Evolutionary conservation across 768 basidiomycete species (phyloP).

Genomic region (Boletellus sp.): DNA sequence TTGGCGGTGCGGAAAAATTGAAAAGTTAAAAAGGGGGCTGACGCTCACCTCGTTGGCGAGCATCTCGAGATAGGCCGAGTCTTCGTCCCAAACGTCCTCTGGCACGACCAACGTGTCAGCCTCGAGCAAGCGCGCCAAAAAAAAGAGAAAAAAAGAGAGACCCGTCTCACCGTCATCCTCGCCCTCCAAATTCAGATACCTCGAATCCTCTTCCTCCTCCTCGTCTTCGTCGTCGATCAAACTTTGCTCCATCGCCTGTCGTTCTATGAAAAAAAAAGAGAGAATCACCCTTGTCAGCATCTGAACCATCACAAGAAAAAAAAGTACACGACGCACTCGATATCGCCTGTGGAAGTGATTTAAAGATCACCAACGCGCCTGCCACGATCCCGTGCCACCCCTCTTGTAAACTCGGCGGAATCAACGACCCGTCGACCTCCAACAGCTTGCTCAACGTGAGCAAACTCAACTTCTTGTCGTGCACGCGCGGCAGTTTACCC

Average conservation of each 20-base stretch:
- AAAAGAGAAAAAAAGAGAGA: not conserved
- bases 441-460: slow-evolving; percentile 73
- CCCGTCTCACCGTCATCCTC: slow-evolving; percentile 52
- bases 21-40: not conserved
- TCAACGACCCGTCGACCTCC: slow-evolving; percentile 55
- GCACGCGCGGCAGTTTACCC: slow-evolving; percentile 70
- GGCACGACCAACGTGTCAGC: slow-evolving; percentile 3
- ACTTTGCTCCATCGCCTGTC: slow-evolving; percentile 57
- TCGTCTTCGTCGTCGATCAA: slow-evolving; percentile 41
- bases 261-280: no score
- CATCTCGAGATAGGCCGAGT: slow-evolving; percentile 84
- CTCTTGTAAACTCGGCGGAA: slow-evolving; percentile 59
- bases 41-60: slow-evolving; percentile 72
- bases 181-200: slow-evolving; percentile 58
- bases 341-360: slow-evolving; percentile 72
- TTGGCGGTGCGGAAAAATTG: not conserved
- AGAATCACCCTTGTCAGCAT: not conserved
- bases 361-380: slow-evolving; percentile 70
- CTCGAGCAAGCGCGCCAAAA: not conserved
- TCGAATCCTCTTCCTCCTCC: slow-evolving; percentile 48
- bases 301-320: not conserved
- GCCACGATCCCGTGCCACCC: slow-evolving; percentile 77
- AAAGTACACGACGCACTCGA: slow-evolving; percentile 51
- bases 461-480: slow-evolving; percentile 85
- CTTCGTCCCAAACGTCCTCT: slow-evolving; percentile 91